Conservation (phyloP, 176 grass and related monocot genomes). For the barley (Hordeum vulgare) region DNA sequence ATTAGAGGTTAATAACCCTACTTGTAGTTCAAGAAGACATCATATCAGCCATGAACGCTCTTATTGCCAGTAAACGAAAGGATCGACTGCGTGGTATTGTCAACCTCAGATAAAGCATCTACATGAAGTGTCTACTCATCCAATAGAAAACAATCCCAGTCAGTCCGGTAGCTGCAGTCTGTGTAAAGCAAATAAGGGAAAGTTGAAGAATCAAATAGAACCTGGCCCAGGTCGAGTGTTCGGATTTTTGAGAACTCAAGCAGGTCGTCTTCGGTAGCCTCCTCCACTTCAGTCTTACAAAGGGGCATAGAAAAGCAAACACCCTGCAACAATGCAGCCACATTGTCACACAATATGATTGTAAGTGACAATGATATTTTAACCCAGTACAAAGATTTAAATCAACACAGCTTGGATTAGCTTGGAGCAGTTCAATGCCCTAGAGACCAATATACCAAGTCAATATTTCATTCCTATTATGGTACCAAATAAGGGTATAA, state of each 20-base stretch:
- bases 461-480: not conserved
- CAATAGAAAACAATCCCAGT: not conserved
- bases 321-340: conserved; percentile 33
- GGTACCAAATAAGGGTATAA: not conserved
- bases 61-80: conserved; percentile 64
- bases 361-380: not conserved
- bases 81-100: conserved; percentile 74
- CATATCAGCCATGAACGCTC: conserved; percentile 79
- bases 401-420: not conserved
- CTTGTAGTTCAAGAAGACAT: conserved; percentile 89
- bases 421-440: not conserved
- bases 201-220: conserved; percentile 20
- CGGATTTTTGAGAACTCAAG: conserved; percentile 80
- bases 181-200: not conserved
- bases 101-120: conserved; percentile 65
- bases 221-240: conserved; percentile 81
- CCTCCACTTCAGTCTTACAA: conserved; percentile 62
- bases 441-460: not conserved
- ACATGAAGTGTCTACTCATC: conserved; percentile 56
- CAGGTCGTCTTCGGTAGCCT: conserved; percentile 76
- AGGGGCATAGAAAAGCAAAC: conserved; percentile 84
- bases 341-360: conserved; percentile 18
- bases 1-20: conserved; percentile 15
- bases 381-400: not conserved
- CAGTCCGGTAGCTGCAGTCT: not conserved